Evolutionary conservation across 2,329 filamentous ascomycete species (phyloP).

Genomic region (Aspergillus sp.): DNA sequence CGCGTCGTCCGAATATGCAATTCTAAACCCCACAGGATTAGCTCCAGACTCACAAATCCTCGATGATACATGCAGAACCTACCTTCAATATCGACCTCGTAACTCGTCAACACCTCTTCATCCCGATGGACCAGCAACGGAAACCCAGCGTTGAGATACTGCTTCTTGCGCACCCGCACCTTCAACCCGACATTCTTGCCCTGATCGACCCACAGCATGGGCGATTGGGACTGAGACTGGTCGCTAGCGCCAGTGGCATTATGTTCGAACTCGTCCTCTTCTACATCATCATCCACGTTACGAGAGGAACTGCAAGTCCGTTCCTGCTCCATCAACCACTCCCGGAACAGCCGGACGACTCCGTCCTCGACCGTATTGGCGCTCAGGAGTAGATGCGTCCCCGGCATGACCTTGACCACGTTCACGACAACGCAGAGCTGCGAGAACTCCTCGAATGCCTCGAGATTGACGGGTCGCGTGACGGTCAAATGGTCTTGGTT

Average conservation of each 20-base stretch:
- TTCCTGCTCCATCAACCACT: constrained; percentile 62
- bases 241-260: background rate
- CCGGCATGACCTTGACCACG: constrained; percentile 65
- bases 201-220: constrained; percentile 68
- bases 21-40: constrained; percentile 48
- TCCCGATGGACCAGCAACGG: constrained; percentile 59
- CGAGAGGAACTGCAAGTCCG: constrained; percentile 1
- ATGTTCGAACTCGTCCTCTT: constrained; percentile 19
- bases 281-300: background rate
- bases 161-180: constrained; percentile 61
- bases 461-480: constrained; percentile 62
- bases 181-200: constrained; percentile 65
- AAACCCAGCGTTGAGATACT: constrained; percentile 41
- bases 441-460: constrained; percentile 69
- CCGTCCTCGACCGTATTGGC: constrained; percentile 67
- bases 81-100: constrained; percentile 73
- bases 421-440: constrained; percentile 70
- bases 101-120: constrained; percentile 67
- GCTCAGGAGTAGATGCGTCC: constrained; percentile 61
- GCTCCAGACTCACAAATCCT: background rate
- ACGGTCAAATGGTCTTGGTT: constrained; percentile 36
- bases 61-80: constrained; percentile 24
- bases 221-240: constrained; percentile 14
- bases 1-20: constrained; percentile 64
- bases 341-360: constrained; percentile 68